phyloP scores from a whole-genome alignment of 257 asterid species.

The Henckelia pumila region DNA sequence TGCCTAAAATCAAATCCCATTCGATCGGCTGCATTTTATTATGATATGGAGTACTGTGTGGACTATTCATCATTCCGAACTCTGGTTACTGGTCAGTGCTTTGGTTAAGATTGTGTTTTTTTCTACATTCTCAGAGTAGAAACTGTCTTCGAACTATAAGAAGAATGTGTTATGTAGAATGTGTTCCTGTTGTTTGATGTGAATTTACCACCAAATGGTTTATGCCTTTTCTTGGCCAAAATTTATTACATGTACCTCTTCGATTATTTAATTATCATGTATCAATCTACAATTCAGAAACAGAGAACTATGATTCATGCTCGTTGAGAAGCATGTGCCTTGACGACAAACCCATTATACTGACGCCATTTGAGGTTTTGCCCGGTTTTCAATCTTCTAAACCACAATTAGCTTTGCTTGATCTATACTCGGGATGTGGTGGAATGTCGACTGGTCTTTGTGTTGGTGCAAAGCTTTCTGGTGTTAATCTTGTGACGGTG shows the following conservation, averaged over 20 bases:
- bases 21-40: conserved; percentile 58
- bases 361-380: conserved; percentile 38
- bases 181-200: neutral
- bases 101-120: conserved; percentile 8
- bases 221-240: conserved; percentile 1
- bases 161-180: neutral
- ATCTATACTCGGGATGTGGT: conserved; percentile 88
- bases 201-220: neutral
- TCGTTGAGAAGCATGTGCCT: conserved; percentile 29
- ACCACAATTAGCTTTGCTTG: conserved; percentile 57
- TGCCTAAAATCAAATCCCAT: conserved; percentile 31
- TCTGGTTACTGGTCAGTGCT: conserved; percentile 48
- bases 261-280: neutral
- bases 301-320: conserved; percentile 28
- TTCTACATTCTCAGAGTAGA: conserved; percentile 1
- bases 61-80: conserved; percentile 79
- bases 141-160: neutral
- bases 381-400: conserved; percentile 41
- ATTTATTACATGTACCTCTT: conserved; percentile 2
- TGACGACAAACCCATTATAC: conserved; percentile 31
- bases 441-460: conserved; percentile 97
- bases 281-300: conserved; percentile 35
- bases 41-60: conserved; percentile 83
- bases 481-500: conserved; percentile 69
- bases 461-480: conserved; percentile 73